phyloP scores from a whole-genome alignment of 768 basidiomycete genomes.

The Amylocystis lapponica region DNA sequence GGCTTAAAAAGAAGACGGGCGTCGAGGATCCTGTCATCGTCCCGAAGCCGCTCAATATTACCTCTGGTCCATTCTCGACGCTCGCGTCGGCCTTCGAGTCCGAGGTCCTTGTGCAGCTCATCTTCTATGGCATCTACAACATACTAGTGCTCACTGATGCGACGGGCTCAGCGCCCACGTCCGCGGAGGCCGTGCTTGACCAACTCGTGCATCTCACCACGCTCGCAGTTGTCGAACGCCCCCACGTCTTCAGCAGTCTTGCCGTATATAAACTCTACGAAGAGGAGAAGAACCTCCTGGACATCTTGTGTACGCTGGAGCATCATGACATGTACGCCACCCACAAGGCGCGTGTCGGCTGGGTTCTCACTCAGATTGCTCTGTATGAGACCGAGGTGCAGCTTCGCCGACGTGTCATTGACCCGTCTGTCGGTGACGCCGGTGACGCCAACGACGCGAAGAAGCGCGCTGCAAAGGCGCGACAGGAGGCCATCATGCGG shows the following conservation, averaged over 20 bases:
- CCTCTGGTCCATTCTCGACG: constrained; percentile 60
- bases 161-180: constrained; percentile 57
- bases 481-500: constrained; percentile 92
- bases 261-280: constrained; percentile 51
- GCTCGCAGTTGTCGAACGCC: constrained; percentile 74
- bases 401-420: constrained; percentile 39
- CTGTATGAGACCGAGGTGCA: constrained; percentile 50
- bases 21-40: constrained; percentile 65
- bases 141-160: constrained; percentile 61
- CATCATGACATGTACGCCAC: constrained; percentile 69
- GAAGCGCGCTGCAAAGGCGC: constrained; percentile 79
- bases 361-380: constrained; percentile 66
- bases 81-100: constrained; percentile 64
- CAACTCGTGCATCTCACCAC: constrained; percentile 82
- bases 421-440: constrained; percentile 27
- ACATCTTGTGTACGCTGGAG: constrained; percentile 73
- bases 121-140: constrained; percentile 80
- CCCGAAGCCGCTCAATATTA: constrained; percentile 64
- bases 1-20: constrained; percentile 61
- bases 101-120: constrained; percentile 68
- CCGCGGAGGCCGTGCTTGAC: constrained; percentile 87
- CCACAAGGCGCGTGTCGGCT: constrained; percentile 65
- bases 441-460: constrained; percentile 62
- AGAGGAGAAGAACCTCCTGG: constrained; percentile 56
- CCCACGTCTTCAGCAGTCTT: constrained; percentile 53